Evolutionary conservation across 2,329 filamentous ascomycete species (phyloP), one percentile per base, ranked within the genome.

Genomic region (Emydomyces testavorans): DNA sequence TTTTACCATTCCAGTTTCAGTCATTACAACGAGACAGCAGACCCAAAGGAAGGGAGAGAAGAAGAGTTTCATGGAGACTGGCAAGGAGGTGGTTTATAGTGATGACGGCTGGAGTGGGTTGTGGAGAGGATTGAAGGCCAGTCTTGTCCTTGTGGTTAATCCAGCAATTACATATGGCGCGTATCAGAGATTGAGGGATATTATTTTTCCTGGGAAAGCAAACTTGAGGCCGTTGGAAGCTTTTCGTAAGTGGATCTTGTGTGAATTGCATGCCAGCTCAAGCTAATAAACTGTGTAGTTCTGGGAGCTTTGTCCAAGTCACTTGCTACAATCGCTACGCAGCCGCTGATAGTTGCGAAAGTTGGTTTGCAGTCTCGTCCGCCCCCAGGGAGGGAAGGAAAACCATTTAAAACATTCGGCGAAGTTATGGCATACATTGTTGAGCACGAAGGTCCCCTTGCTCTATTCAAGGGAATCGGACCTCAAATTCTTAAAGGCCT

Each of bases 101-200:
- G 89, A 94, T 54, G 92, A 98, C 67, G 92, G 92, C 26, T 80
- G 85, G 63, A 78, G 76, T 18, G 92, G 92, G 11, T 75, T 98
- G 36, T 98, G 92, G 92, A 82, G 90, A 65, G 92, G 92, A 6
- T 69, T 98, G 57, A 95, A 95, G 71, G 92, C 92, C 47, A 95
- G 89, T 65, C 75, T 98, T 62, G 90, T 98, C 24, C 76, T 98
- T 50, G 90, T 96, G 8, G 79, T 96, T 52, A 98, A 98, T 64
- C 92, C 92, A 8, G 86, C 89, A 39, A 98, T 98, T 64, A 98
- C 92, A 39, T 98, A 98, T 59, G 92, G 92, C 46, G 88, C 89
- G 46, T 98, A 96, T 62, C 89, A 98, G 71, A 79, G 89, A 56
- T 70, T 96, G 56, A 84, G 85, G 67, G 81, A 83, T 29, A 58